These are phyloP conservation scores for Sporothrix pseudoabietina DNA, from an alignment of 2,329 filamentous ascomycete genomes.

Conservation along the genomic window DNA sequence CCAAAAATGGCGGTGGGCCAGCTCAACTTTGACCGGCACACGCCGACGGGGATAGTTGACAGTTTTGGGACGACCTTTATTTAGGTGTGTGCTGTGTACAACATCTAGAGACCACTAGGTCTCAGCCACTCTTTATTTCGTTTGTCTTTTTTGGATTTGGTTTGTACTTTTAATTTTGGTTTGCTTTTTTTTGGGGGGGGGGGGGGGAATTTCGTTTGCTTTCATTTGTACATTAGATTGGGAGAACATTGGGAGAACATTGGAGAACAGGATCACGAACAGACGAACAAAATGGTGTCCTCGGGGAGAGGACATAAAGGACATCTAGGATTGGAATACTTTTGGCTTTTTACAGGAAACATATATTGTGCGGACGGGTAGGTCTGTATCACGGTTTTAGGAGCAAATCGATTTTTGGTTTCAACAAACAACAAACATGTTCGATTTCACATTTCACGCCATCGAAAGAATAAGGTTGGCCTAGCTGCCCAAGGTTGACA, in stretches of 20 bases:
- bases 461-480: not conserved
- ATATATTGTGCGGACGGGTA: not conserved
- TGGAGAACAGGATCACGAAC: conserved; percentile 1
- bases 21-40: conserved; percentile 33
- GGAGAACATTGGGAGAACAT: not conserved
- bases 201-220: not conserved
- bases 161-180: not conserved
- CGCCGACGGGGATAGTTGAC: conserved; percentile 40
- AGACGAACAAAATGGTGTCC: conserved; percentile 8
- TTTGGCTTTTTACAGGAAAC: not conserved
- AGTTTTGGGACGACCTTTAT: conserved; percentile 43
- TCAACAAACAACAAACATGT: not conserved
- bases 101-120: not conserved
- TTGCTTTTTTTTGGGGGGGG: not conserved
- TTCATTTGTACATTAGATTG: not conserved
- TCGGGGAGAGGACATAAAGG: not conserved
- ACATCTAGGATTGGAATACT: not conserved
- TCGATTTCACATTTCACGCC: not conserved
- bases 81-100: conserved; percentile 29
- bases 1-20: conserved; percentile 24
- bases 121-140: conserved; percentile 18
- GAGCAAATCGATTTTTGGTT: not conserved
- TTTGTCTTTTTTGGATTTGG: not conserved
- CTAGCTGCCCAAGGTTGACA: not conserved
- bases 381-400: not conserved